phyloP scores from a whole-genome alignment of 345 rosid species.

The Excoecaria cochinchinensis region DNA sequence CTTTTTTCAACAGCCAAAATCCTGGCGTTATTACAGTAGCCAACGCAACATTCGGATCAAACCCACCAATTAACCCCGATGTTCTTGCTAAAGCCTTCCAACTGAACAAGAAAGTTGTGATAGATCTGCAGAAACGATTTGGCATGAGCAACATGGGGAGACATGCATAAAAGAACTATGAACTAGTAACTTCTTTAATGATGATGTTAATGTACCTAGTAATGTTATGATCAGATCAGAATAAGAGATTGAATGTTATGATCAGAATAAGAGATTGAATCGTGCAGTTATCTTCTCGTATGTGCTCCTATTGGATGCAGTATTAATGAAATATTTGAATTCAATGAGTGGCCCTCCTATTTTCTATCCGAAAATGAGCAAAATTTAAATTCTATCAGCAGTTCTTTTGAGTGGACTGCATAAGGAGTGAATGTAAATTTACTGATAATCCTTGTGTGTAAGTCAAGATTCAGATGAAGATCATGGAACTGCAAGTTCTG shows the following conservation, averaged over 20 bases:
- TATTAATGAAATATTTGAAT: neutral
- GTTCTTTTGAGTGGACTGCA: neutral
- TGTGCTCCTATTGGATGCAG: too few species aligned
- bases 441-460: too few species aligned
- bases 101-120: neutral
- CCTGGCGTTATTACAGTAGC: constrained; percentile 14
- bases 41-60: constrained; percentile 1
- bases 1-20: constrained; percentile 16
- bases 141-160: constrained; percentile 6
- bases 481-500: neutral
- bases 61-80: constrained; percentile 8
- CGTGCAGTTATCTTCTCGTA: too few species aligned
- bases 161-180: too few species aligned
- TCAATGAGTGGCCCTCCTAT: neutral
- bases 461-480: neutral
- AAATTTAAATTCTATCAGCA: neutral
- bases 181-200: too few species aligned
- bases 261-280: too few species aligned
- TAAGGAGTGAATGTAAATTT: neutral
- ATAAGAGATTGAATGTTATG: too few species aligned
- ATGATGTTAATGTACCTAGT: too few species aligned
- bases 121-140: neutral
- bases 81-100: constrained; percentile 19
- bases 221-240: too few species aligned
- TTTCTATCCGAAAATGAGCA: neutral